These are phyloP conservation scores for Pisolithus thermaeus DNA, from an alignment of 1,284 basidiomycete species.

Conservation along the genomic window DNA sequence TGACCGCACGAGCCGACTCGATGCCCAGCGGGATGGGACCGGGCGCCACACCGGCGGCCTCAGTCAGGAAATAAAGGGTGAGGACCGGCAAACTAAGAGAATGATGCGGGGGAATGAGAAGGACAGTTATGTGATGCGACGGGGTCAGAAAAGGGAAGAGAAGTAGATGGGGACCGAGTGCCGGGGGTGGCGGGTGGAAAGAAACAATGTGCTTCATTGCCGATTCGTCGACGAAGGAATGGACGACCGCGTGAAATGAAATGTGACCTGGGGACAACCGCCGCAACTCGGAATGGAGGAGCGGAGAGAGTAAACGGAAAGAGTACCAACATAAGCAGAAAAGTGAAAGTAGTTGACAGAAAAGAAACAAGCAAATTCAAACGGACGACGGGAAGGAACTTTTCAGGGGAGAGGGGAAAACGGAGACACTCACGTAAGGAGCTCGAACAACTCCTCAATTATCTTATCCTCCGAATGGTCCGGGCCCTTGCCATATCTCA, in stretches of 20 bases:
- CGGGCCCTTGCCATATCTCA: constrained; percentile 7
- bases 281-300: background rate
- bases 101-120: background rate
- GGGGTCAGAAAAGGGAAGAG: constrained; percentile 1
- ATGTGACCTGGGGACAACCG: too few species aligned
- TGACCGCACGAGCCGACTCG: too few species aligned
- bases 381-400: constrained; percentile 12
- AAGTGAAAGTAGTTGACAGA: too few species aligned
- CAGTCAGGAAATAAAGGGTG: background rate
- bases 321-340: background rate
- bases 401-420: background rate
- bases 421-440: constrained; percentile 53
- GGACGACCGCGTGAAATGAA: too few species aligned
- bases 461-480: constrained; percentile 45
- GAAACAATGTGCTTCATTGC: too few species aligned
- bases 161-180: background rate
- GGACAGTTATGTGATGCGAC: background rate
- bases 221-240: too few species aligned
- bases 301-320: background rate
- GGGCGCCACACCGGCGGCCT: background rate
- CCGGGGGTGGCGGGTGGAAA: too few species aligned
- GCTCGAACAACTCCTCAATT: constrained; percentile 50
- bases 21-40: too few species aligned
- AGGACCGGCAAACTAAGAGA: too few species aligned
- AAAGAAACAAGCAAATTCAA: too few species aligned